phyloP scores from a whole-genome alignment of 2,329 filamentous ascomycete species.

The Microdochium trichocladiopsis region DNA sequence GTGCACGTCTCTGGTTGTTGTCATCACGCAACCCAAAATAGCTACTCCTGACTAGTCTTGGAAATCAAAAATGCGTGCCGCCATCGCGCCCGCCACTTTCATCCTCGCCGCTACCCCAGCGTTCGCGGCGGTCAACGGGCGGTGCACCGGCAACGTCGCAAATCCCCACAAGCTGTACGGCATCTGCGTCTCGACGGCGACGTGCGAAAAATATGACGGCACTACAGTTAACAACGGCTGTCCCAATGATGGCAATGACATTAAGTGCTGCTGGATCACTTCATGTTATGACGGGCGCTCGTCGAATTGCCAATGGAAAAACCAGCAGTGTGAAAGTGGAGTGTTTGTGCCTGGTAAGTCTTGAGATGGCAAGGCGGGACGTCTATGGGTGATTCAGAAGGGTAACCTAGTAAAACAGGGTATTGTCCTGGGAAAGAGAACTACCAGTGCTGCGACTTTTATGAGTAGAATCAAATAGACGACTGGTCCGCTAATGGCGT shows the following conservation, averaged over 20 bases:
- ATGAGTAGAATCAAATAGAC: too few relatives aligned
- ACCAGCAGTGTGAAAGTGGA: not conserved
- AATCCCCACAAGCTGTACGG: not conserved
- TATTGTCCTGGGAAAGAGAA: not conserved
- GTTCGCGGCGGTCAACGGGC: not conserved
- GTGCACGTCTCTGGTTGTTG: too few relatives aligned
- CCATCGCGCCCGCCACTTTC: not conserved
- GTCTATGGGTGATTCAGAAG: not conserved
- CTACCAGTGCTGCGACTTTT: not conserved
- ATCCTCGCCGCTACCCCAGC: not conserved
- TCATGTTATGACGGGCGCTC: not conserved
- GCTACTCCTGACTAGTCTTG: too few relatives aligned
- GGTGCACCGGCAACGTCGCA: not conserved
- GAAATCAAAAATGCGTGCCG: too few relatives aligned
- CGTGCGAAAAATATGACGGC: not conserved
- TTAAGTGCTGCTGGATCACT: not conserved
- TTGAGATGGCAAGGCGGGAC: not conserved
- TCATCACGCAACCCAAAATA: too few relatives aligned
- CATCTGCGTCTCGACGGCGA: not conserved
- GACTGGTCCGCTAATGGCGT: too few relatives aligned
- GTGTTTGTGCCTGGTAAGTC: not conserved
- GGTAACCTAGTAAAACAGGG: not conserved
- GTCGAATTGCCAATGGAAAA: not conserved
- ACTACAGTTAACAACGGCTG: not conserved
- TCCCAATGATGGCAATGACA: not conserved